A percentile compares a stretch with the other conserved stretches of the same genome.
phyloP scores from a whole-genome alignment of 208 protist species.

The Wallacemonas sp. region DNA sequence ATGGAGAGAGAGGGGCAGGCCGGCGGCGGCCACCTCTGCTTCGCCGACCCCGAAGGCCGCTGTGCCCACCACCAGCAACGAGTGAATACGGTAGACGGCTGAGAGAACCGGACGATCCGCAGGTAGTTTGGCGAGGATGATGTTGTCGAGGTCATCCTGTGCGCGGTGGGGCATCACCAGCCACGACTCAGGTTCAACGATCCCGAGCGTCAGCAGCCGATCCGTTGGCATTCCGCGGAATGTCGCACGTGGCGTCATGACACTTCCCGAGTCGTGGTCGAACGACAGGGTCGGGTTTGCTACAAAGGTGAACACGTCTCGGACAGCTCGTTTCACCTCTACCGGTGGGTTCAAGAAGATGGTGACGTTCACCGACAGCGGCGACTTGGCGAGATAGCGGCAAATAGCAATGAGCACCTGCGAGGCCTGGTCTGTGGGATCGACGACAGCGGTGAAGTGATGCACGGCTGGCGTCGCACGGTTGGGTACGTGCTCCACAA shows the following conservation, averaged over 20 bases:
- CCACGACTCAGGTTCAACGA: slow-evolving; percentile 92
- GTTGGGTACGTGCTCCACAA: background rate
- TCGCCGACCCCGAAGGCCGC: slow-evolving; percentile 17
- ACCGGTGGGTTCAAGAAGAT: slow-evolving; percentile 75
- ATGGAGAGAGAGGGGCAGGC: slow-evolving; percentile 81
- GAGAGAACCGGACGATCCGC: slow-evolving; percentile 30
- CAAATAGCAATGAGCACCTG: slow-evolving; percentile 88
- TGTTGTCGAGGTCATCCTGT: slow-evolving; percentile 95
- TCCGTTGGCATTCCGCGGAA: slow-evolving; percentile 52
- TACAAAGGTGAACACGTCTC: slow-evolving; percentile 92
- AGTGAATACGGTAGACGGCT: slow-evolving; percentile 88
- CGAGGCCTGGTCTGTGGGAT: slow-evolving; percentile 84
- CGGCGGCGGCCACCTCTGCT: slow-evolving; percentile 3
- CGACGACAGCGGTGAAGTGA: slow-evolving; percentile 78
- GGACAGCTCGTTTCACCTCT: slow-evolving; percentile 73
- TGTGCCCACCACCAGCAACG: slow-evolving; percentile 87
- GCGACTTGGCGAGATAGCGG: slow-evolving; percentile 35
- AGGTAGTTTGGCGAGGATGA: slow-evolving; percentile 81
- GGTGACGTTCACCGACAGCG: slow-evolving; percentile 44
- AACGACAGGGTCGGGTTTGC: slow-evolving; percentile 59
- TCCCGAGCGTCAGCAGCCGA: slow-evolving; percentile 68
- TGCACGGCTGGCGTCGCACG: background rate
- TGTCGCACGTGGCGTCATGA: slow-evolving; percentile 45
- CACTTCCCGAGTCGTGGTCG: slow-evolving; percentile 45
- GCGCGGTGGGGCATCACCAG: slow-evolving; percentile 75